phyloP scores from a whole-genome alignment of 225 moss, liverwort and hornwort species.

The Climacium dendroides region DNA sequence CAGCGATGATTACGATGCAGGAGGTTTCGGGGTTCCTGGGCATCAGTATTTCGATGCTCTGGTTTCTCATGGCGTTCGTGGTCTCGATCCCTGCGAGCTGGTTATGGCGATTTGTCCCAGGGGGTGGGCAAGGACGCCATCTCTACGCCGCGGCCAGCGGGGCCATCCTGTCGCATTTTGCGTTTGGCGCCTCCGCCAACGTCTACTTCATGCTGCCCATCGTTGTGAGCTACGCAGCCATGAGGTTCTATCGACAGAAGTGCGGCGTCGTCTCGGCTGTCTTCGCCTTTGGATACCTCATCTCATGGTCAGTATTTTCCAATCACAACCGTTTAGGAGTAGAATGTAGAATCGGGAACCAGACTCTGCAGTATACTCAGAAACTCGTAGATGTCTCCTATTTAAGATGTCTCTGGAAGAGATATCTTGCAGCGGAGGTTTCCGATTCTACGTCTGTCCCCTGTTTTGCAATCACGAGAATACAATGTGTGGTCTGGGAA shows the following conservation, averaged over 20 bases:
- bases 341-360: neutral
- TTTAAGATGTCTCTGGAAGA: neutral
- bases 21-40: conserved; percentile 12
- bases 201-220: conserved; percentile 38
- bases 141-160: conserved; percentile 46
- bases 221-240: conserved; percentile 24
- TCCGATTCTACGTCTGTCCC: neutral
- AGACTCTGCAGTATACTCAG: neutral
- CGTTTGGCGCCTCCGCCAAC: conserved; percentile 26
- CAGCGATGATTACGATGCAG: conserved; percentile 20
- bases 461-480: neutral
- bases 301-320: conserved; percentile 5
- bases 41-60: conserved; percentile 16
- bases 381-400: neutral
- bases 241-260: conserved; percentile 17
- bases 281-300: conserved; percentile 43
- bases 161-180: conserved; percentile 26
- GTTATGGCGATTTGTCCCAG: conserved; percentile 40
- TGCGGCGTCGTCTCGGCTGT: conserved; percentile 43
- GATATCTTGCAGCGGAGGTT: neutral
- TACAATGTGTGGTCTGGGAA: neutral
- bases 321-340: neutral
- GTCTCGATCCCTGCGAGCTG: conserved; percentile 42
- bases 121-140: conserved; percentile 16
- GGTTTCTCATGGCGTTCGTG: conserved; percentile 34